Evolutionary conservation across 2,329 filamentous ascomycete species (phyloP).

Genomic region (Neopestalotiopsis rosae): DNA sequence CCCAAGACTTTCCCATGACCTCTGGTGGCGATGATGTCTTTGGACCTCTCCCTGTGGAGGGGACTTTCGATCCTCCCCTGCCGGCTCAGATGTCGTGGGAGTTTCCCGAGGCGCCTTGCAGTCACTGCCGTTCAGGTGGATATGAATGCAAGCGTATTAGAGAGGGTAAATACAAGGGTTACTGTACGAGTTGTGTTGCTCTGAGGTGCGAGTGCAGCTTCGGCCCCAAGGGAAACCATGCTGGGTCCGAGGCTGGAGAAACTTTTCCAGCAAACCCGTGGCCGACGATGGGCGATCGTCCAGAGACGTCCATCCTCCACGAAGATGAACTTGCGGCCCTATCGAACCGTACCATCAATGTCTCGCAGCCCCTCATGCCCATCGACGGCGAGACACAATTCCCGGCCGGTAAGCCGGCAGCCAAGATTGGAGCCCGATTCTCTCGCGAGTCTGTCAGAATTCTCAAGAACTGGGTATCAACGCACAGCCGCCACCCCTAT

Average conservation of each 20-base stretch:
- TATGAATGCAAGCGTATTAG: constrained; percentile 66
- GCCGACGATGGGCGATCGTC: constrained; percentile 50
- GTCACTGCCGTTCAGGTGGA: constrained; percentile 54
- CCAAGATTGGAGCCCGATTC: constrained; percentile 78
- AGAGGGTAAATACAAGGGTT: constrained; percentile 64
- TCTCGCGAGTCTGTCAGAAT: constrained; percentile 80
- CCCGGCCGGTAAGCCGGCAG: constrained; percentile 36
- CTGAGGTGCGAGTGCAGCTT: constrained; percentile 65
- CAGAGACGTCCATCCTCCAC: constrained; percentile 42
- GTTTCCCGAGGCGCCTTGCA: constrained; percentile 53
- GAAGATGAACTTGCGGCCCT: constrained; percentile 39
- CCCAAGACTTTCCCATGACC: constrained; percentile 39
- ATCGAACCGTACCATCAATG: constrained; percentile 22
- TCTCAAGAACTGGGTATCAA: constrained; percentile 83
- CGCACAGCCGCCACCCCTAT: constrained; percentile 83
- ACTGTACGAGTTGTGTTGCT: constrained; percentile 68
- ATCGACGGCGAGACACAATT: constrained; percentile 30
- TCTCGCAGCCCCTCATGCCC: constrained; percentile 23
- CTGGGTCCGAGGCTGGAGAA: constrained; percentile 37
- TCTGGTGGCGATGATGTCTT: constrained; percentile 36
- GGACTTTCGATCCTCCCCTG: constrained; percentile 15
- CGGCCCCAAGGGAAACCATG: constrained; percentile 41
- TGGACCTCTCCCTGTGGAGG: constrained; percentile 32
- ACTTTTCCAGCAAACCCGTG: constrained; percentile 53
- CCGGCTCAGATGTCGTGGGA: constrained; percentile 46